Evolutionary conservation across 257 asterid genomes (phyloP), one percentile per base, ranked within the genome.

Genomic region (Solanum clarkiae): DNA sequence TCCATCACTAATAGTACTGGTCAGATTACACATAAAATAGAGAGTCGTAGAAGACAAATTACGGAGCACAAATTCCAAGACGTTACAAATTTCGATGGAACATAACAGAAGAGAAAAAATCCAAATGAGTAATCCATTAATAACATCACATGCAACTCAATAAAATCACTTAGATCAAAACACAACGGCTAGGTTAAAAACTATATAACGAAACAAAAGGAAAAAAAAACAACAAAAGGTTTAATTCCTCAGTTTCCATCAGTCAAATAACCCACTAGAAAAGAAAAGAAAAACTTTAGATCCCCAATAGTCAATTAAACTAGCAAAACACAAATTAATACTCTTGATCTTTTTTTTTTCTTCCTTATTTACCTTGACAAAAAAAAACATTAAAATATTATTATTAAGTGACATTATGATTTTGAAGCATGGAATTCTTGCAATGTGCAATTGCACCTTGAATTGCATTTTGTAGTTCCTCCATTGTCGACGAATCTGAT

Each of bases 401-500:
- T 84, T 89, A 71, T 53, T 80, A 47, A 66, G 29, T 45, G 47
- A n/a, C 17, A 18, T 49, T 66, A 7, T 57, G 60, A 47, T 75
- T 86, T 89, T 86, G 91, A 81, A 90, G 56, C 97, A 93, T 90
- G 18, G 98, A 95, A 88, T 91, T 94, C 88, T 95, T 95, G 92
- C 98, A 95, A 74, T 95, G 98, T 2, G 98, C 95, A 71, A 95
- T 95, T 7, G 98, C 98, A 29, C 99, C 97, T 81, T 93, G 97
- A 56, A 95, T 94, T 12, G 99, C 97, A 69, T 80, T 93, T 91
- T 93, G 99, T 91, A 94, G 69, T 89, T 95, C 98, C 85, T 93
- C 99, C 98, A 94, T 95, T 7, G 98, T 91, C 24, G 98, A 93
- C 6, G 92, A 63, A 69, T 93, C 94, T 60, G 88, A 62, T 49